Base-by-base conservation (phyloP, 345 rosid genomes). In the Syzygium grande region DNA sequence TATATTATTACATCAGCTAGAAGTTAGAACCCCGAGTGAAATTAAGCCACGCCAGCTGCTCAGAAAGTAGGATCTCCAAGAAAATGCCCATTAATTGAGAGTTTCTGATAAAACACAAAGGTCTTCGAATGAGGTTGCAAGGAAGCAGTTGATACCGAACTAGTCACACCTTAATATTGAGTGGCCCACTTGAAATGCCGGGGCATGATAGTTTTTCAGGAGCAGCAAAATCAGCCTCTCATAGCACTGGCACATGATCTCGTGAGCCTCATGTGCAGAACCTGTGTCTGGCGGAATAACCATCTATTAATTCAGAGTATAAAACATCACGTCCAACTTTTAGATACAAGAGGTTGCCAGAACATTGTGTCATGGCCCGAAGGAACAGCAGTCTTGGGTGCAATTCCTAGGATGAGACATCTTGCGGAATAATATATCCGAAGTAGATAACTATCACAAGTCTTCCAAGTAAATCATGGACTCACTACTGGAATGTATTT, bases 401-500 rank as follows among this genome's bases (percentile, higher is more conserved):
- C 80, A 73, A 73, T 41, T 61, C 49, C 80, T 19, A 58, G n/a
- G n/a, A 22, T 5, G 13, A 58, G 63, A 23, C 29, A 23, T 25
- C 63, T 49, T 80, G 21, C 9, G 3, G n/a, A 80, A 21, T 11
- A 22, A 17, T 2, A 84, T 2, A 73, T 21, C 49, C 14, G 4
- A 11, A 73, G 80, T 73, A 38, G 80, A 38, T 41, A 43, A 49
- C 53, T 11, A 52, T 97, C 92, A 97, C 30, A 97, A 93, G 43
- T 96, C 98, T 84, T 93, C 93, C 65, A 96, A 92, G 91, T 95
- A 91, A 86, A 96, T 95, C 87, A 91, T 89, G 86, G 90, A 93
- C 56, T 95, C 98, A 7, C 52, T 93, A 87, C 89, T 86, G 94
- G 93, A 91, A 87, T 77, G 90, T 86, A 93, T 90, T 73, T 94